Conservation (phyloP, 768 basidiomycete species). For the Lyophyllum semitale region DNA sequence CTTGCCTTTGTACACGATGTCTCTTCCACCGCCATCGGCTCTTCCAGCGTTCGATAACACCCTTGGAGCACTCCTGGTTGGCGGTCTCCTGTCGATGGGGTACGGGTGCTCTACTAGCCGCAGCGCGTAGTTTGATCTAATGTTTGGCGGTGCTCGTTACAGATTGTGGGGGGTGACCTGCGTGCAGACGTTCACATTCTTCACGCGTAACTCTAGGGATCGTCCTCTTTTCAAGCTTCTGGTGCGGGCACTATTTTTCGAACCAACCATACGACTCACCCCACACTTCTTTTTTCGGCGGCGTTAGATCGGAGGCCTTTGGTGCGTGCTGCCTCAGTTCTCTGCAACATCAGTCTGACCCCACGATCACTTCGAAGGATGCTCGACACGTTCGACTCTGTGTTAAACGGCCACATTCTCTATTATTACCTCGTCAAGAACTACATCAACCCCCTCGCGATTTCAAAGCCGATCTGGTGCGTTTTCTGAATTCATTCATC, state of each 20-base stretch:
- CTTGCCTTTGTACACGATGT: conserved; percentile 16
- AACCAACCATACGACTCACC: not conserved
- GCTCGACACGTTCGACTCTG: conserved; percentile 58
- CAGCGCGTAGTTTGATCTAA: not conserved
- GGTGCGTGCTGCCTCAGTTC: conserved; percentile 24
- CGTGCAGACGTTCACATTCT: conserved; percentile 56
- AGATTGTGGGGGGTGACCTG: conserved; percentile 66
- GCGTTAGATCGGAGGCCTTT: conserved; percentile 33
- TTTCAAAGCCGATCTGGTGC: conserved; percentile 50
- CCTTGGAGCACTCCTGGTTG: conserved; percentile 56
- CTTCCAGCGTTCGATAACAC: conserved; percentile 45
- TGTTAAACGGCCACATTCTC: conserved; percentile 52
- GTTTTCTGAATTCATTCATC: conserved; percentile 10
- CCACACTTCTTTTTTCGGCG: not conserved
- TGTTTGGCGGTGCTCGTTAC: not conserved
- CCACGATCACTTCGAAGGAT: conserved; percentile 31
- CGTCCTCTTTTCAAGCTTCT: conserved; percentile 32
- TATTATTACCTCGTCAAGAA: conserved; percentile 62
- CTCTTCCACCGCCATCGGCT: conserved; percentile 7
- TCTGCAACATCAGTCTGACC: not conserved
- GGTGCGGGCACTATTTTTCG: conserved; percentile 27
- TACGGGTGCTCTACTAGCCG: conserved; percentile 27
- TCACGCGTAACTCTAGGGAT: conserved; percentile 37
- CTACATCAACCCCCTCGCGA: conserved; percentile 47
- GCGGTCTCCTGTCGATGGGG: conserved; percentile 55